phyloP scores from a whole-genome alignment of 306 rosid genomes.

The Medicago ruthenica region DNA sequence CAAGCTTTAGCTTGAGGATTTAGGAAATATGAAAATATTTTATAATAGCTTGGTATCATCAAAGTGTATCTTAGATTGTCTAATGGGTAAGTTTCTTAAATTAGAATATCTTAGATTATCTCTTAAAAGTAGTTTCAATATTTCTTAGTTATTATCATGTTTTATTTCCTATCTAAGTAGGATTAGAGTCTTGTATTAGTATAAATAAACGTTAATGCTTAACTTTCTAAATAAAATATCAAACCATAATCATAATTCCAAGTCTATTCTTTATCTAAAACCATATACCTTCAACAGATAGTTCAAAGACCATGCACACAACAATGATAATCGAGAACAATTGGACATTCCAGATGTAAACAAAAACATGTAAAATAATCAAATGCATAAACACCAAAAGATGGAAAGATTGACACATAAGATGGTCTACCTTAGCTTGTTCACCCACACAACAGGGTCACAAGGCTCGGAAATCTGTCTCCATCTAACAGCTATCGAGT shows the following conservation, averaged over 20 bases:
- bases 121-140: neutral
- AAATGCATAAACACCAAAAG: conserved; percentile 33
- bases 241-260: conserved; percentile 17
- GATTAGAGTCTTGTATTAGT: neutral
- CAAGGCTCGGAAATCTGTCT: conserved; percentile 94
- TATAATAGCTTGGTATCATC: neutral
- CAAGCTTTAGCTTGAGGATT: neutral
- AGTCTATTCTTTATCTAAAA: conserved; percentile 3
- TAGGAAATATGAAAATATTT: neutral
- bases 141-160: neutral
- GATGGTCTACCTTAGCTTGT: conserved; percentile 75
- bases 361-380: conserved; percentile 6
- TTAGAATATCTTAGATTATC: neutral
- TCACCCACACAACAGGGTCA: conserved; percentile 94
- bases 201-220: neutral
- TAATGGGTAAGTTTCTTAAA: neutral
- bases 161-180: conserved; percentile 1
- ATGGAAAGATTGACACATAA: neutral
- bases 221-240: neutral
- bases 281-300: conserved; percentile 11
- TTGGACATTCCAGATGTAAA: conserved; percentile 13
- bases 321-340: conserved; percentile 27
- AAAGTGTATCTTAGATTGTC: neutral
- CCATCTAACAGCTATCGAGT: conserved; percentile 88
- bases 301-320: conserved; percentile 13